Evolutionary conservation across 306 rosid genomes (phyloP).

Genomic region (Lablab purpureus): DNA sequence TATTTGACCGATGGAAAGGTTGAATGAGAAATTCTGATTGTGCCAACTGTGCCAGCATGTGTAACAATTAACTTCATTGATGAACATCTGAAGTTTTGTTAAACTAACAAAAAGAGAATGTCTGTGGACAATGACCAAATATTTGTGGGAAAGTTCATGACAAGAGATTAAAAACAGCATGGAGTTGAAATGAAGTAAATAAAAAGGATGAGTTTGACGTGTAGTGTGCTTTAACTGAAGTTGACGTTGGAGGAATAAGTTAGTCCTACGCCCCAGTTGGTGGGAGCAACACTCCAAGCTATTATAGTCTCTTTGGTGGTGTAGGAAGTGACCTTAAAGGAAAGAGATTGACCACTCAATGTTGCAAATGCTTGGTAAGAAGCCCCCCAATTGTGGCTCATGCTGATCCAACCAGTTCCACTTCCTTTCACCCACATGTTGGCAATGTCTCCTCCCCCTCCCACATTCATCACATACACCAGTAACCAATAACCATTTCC

Average conservation of each 20-base stretch:
- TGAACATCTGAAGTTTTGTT: not conserved
- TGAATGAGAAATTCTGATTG: not conserved
- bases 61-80: not conserved
- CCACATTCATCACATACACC: constrained; percentile 93
- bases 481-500: constrained; percentile 90
- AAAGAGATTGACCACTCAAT: constrained; percentile 71
- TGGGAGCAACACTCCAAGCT: constrained; percentile 72
- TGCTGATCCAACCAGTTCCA: constrained; percentile 70
- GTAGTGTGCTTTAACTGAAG: constrained; percentile 48
- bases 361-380: constrained; percentile 90
- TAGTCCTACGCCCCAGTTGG: constrained; percentile 71
- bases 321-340: constrained; percentile 78
- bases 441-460: constrained; percentile 84
- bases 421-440: constrained; percentile 86
- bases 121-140: constrained; percentile 24
- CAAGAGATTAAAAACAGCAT: constrained; percentile 28
- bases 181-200: not conserved
- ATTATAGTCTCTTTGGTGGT: constrained; percentile 67
- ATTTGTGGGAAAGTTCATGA: constrained; percentile 28
- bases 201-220: not conserved
- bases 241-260: constrained; percentile 66
- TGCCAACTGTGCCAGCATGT: not conserved
- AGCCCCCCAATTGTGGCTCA: constrained; percentile 99
- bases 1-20: not conserved
- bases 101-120: constrained; percentile 19